A percentile compares a stretch with the other conserved stretches of the same genome.
Evolutionary conservation across 2,329 filamentous ascomycete genomes (phyloP).

Genomic region (Onygena corvina): DNA sequence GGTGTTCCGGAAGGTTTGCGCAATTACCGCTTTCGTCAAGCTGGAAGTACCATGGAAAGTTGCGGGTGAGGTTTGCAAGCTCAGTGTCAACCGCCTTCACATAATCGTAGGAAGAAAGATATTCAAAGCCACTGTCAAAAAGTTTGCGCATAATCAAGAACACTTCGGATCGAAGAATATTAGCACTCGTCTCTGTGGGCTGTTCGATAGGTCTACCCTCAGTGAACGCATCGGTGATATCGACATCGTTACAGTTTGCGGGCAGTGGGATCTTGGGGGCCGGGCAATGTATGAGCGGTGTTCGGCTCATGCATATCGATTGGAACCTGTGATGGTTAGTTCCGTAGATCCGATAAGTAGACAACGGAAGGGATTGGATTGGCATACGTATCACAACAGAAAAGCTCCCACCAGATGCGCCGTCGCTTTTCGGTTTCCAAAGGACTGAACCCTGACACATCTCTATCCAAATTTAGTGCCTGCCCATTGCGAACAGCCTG

Average conservation of each 20-base stretch:
- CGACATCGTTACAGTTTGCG: conserved; percentile 20
- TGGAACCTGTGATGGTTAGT: conserved; percentile 17
- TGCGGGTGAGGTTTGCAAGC: conserved; percentile 16
- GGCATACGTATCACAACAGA: conserved; percentile 19
- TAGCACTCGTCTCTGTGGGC: conserved; percentile 19
- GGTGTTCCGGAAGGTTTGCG: conserved; percentile 12
- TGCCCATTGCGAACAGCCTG: conserved; percentile 21
- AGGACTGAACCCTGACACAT: conserved; percentile 14
- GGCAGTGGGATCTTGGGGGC: conserved; percentile 19
- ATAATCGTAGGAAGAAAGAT: conserved; percentile 17
- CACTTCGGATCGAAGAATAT: conserved; percentile 16
- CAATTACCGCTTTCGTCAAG: conserved; percentile 12
- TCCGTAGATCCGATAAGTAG: not conserved
- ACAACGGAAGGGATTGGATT: not conserved
- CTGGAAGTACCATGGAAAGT: conserved; percentile 21
- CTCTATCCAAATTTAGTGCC: conserved; percentile 19
- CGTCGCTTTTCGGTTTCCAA: conserved; percentile 19
- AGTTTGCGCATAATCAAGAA: conserved; percentile 18
- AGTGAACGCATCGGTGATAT: conserved; percentile 17
- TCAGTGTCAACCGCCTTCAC: conserved; percentile 18
- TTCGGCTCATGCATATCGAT: conserved; percentile 20
- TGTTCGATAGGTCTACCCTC: conserved; percentile 15
- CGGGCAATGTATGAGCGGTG: conserved; percentile 20
- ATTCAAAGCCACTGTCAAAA: conserved; percentile 15
- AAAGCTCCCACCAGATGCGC: conserved; percentile 21